A percentile compares a stretch with the other conserved stretches of the same genome.
Conservation (phyloP, 2,329 filamentous ascomycete genomes). For the Fusarium marasasianum region DNA sequence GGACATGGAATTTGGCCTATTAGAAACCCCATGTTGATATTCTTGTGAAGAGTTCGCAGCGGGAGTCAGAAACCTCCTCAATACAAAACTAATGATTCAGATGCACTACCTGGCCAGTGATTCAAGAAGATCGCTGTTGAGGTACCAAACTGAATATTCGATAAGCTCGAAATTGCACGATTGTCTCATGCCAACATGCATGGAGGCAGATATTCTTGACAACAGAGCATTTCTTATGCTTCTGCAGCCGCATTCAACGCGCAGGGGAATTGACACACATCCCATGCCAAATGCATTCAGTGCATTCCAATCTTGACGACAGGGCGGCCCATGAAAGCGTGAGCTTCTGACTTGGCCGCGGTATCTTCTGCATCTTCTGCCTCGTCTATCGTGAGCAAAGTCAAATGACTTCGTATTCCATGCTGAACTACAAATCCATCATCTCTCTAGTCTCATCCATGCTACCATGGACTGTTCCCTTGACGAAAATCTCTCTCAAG, state of each 20-base stretch:
- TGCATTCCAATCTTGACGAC: constrained; percentile 14
- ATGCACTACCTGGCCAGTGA: not conserved
- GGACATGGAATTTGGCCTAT: not conserved
- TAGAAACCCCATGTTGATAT: constrained; percentile 5
- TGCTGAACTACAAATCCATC: constrained; percentile 22
- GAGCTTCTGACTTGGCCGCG: not conserved
- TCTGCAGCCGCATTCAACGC: not conserved
- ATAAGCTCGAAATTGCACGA: not conserved
- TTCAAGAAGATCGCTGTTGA: not conserved
- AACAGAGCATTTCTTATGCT: not conserved
- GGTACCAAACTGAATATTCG: not conserved
- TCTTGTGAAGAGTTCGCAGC: not conserved
- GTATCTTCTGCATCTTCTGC: constrained; percentile 24
- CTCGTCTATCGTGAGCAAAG: constrained; percentile 22
- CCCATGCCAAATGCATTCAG: not conserved
- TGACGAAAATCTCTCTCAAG: constrained; percentile 21
- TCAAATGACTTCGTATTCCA: constrained; percentile 17
- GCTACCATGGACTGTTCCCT: constrained; percentile 25
- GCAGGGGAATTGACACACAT: not conserved
- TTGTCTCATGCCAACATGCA: not conserved
- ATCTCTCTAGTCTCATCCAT: constrained; percentile 25
- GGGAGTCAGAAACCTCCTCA: constrained; percentile 1
- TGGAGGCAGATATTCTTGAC: not conserved
- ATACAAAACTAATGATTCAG: constrained; percentile 17
- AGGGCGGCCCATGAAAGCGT: constrained; percentile 5